phyloP scores from a whole-genome alignment of 1,284 basidiomycete genomes.

The Coniophora puteana region DNA sequence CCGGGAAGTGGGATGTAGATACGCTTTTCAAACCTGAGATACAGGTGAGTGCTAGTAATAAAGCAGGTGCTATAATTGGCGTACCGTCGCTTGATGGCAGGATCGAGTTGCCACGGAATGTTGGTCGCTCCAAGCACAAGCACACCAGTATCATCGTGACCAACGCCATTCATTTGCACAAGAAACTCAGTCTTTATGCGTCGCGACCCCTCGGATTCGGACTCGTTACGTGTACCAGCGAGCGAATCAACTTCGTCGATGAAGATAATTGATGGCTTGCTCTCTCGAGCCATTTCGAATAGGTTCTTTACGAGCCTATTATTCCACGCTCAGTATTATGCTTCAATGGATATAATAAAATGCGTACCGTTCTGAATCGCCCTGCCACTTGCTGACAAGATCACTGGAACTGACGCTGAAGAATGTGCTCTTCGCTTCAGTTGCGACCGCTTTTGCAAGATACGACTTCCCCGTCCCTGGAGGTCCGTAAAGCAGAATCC shows the following conservation, averaged over 20 bases:
- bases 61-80: too few relatives aligned
- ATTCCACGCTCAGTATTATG: neutral
- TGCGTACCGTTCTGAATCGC: conserved; percentile 89
- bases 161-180: conserved; percentile 98
- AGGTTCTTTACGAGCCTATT: conserved; percentile 91
- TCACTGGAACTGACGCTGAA: conserved; percentile 96
- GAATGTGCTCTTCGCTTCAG: conserved; percentile 98
- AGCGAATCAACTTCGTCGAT: conserved; percentile 98
- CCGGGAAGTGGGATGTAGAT: conserved; percentile 98
- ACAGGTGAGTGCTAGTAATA: neutral
- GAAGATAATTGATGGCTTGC: conserved; percentile 97
- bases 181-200: conserved; percentile 99
- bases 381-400: conserved; percentile 99
- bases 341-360: neutral
- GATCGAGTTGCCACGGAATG: conserved; percentile 96
- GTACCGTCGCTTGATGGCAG: conserved; percentile 96
- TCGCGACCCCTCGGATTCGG: conserved; percentile 92
- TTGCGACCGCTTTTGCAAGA: conserved; percentile 97
- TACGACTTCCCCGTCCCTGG: conserved; percentile 95
- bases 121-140: conserved; percentile 99
- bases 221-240: conserved; percentile 92
- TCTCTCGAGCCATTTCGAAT: conserved; percentile 94
- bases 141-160: conserved; percentile 95
- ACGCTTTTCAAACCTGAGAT: conserved; percentile 87
- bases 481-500: conserved; percentile 94